Evolutionary conservation across 495 filamentous ascomycete species (phyloP).

Genomic region (Elaphomyces granulatus): DNA sequence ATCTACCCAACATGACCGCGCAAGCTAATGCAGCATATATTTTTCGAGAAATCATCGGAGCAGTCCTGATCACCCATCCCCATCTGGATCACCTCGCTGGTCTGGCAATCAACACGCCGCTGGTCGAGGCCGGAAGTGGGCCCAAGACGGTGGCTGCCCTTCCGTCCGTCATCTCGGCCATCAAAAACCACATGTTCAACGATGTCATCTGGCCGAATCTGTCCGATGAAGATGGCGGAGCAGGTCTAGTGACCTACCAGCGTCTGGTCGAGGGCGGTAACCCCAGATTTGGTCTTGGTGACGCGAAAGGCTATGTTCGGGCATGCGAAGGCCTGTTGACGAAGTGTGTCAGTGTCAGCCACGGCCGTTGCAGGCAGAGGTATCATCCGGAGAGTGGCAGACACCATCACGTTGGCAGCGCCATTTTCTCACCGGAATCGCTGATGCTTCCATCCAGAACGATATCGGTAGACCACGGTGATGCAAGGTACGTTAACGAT

Average conservation of each 20-base stretch:
- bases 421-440: slow-evolving; percentile 25
- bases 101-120: slow-evolving; percentile 83
- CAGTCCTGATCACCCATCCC: slow-evolving; percentile 83
- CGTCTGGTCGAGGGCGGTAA: slow-evolving; percentile 80
- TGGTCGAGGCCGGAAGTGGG: slow-evolving; percentile 51
- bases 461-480: slow-evolving; percentile 19
- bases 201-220: slow-evolving; percentile 96
- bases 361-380: slow-evolving; percentile 71
- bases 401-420: slow-evolving; percentile 45
- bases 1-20: slow-evolving; percentile 43
- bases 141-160: slow-evolving; percentile 77
- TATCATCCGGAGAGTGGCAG: slow-evolving; percentile 31
- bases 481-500: slow-evolving; percentile 23
- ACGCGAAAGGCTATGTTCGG: slow-evolving; percentile 66
- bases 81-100: slow-evolving; percentile 89
- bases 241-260: slow-evolving; percentile 81
- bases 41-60: slow-evolving; percentile 61
- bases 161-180: slow-evolving; percentile 68
- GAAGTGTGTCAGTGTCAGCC: slow-evolving; percentile 65
- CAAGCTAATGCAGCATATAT: slow-evolving; percentile 69
- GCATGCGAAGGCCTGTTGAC: slow-evolving; percentile 69
- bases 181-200: slow-evolving; percentile 93
- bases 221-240: slow-evolving; percentile 88
- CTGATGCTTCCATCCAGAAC: slow-evolving; percentile 17
- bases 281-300: slow-evolving; percentile 59